Evolutionary conservation across 2,329 filamentous ascomycete species (phyloP).

Genomic region (Exophiala sideris): DNA sequence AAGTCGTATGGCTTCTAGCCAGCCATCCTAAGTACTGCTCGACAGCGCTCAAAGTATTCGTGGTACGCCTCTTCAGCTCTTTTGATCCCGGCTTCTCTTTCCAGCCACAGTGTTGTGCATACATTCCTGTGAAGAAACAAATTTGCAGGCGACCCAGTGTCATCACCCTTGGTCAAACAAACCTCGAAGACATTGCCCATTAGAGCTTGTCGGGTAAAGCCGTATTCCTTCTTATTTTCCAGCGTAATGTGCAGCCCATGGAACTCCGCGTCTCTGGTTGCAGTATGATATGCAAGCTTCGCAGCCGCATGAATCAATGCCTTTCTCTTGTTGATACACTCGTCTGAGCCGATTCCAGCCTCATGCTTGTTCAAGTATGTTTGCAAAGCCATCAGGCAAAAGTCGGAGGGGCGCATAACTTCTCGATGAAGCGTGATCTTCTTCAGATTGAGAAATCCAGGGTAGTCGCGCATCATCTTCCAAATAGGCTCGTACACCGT

Average conservation of each 20-base stretch:
- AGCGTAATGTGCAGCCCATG: constrained; percentile 2
- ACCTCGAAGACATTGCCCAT: background rate
- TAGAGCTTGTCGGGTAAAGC: background rate
- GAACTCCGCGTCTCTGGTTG: constrained; percentile 7
- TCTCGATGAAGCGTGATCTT: constrained; percentile 18
- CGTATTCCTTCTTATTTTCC: background rate
- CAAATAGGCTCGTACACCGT: constrained; percentile 4
- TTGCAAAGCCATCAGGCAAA: constrained; percentile 4
- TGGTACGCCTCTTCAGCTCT: background rate
- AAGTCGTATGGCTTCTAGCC: no score
- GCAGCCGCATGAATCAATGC: constrained; percentile 6
- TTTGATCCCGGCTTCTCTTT: background rate
- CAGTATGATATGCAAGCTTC: constrained; percentile 7
- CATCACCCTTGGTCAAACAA: constrained; percentile 4
- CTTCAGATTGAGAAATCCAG: constrained; percentile 10
- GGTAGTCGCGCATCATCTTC: constrained; percentile 7
- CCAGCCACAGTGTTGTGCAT: background rate
- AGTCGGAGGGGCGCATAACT: constrained; percentile 6
- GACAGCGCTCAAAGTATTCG: no score
- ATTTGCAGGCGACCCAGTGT: background rate
- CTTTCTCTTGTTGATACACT: constrained; percentile 12
- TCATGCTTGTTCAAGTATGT: background rate
- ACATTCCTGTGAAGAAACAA: background rate
- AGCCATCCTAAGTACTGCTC: no score
- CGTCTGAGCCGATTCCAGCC: background rate